Conservation (phyloP, 2,329 filamentous ascomycete species). For the Biscogniauxia mediterranea region DNA sequence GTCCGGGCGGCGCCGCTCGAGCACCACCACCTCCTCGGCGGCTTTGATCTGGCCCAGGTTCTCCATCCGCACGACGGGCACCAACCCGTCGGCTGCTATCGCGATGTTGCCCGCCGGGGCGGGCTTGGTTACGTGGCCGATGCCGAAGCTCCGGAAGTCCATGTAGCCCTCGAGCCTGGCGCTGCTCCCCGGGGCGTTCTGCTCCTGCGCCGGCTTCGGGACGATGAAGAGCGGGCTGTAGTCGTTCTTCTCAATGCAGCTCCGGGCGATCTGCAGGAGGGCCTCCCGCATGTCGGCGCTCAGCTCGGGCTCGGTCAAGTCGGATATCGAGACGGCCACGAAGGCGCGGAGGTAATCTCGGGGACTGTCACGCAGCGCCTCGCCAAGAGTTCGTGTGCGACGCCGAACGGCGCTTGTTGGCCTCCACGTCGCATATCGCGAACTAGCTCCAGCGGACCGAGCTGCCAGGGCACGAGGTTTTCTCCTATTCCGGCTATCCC, state of each 20-base stretch:
- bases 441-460: neutral
- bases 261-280: conserved; percentile 9
- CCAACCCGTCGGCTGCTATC: neutral
- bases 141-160: neutral
- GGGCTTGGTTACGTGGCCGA: conserved; percentile 1
- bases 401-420: conserved; percentile 1
- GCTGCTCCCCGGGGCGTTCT: neutral
- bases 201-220: neutral
- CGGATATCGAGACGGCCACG: conserved; percentile 2
- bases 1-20: neutral
- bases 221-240: conserved; percentile 19
- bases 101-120: neutral
- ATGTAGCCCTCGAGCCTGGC: neutral
- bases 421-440: neutral
- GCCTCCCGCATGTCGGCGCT: conserved; percentile 6
- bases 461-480: neutral
- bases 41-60: neutral
- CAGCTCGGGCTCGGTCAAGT: conserved; percentile 2
- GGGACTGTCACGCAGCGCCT: conserved; percentile 3
- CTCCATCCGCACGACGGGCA: neutral
- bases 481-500: conserved; percentile 1
- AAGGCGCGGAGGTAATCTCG: conserved; percentile 12
- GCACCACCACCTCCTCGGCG: neutral
- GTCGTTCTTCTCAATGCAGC: conserved; percentile 13
- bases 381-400: conserved; percentile 3